Evolutionary conservation across 2,329 filamentous ascomycete genomes (phyloP), one percentile per base, ranked within the genome.

Genomic region (Penicillium rolfsii): DNA sequence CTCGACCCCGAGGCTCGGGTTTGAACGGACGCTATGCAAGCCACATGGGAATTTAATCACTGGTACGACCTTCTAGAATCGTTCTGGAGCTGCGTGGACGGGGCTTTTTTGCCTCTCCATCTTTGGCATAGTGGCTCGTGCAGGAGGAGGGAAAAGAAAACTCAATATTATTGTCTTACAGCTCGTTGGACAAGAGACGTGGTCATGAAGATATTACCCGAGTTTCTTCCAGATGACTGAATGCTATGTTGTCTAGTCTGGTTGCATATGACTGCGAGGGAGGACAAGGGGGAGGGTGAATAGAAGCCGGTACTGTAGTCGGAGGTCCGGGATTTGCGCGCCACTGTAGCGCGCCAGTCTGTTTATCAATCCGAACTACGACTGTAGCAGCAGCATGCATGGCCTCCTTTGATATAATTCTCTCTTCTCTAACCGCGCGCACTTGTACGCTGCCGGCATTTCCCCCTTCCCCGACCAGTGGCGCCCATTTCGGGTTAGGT

Each of bases 61-160:
- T 24, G 62, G 52, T n/a, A 57, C 36, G 57, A 60, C 57, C 63
- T 68, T 69, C 66, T 68, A 67, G 67, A 69, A 68, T 58, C 30
- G 52, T 58, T 64, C 59, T 64, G 62, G 57, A 57, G 52, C 56
- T 54, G 58, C 30, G 53, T 60, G 46, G 55, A 52, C 19, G 22
- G 50, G 16, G 5, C 22, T 7, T 40, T 12, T 16, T 33, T 22
- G 19, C 36, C 62, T 33, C 52, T 48, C 33, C 38, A 46, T 48
- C 33, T 56, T 28, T 55, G 40, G 22, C 36, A n/a, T 45, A 52
- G 53, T 60, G 53, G 53, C 50, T 61, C 54, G 58, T 60, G 57
- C 52, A 55, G 52, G 24, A 7, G 4, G 57, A 35, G n/a, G 49
- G 22, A 4, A 38, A 30, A 48, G 55, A 52, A 52, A 36, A 24